Evolutionary conservation across 1,284 basidiomycete genomes (phyloP), one percentile per base, ranked within the genome.

Genomic region (Ganoderma lingzhi): DNA sequence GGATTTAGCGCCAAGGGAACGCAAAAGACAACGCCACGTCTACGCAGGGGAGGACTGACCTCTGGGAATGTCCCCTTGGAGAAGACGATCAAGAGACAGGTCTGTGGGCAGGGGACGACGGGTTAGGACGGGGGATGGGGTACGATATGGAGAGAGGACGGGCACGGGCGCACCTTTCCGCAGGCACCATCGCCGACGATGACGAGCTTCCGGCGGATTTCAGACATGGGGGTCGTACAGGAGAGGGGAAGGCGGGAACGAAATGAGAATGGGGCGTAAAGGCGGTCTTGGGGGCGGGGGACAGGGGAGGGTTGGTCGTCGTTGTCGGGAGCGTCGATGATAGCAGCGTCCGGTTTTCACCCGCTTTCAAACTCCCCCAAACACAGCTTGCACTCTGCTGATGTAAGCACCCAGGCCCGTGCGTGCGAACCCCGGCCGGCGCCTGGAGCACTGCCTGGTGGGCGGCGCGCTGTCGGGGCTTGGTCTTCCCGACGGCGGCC

Each of bases 51-150:
- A 53, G 30, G 19, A 70, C 79, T 71, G 71, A 91, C 91, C 86
- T 92, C 90, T 62, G 92, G 92, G 86, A 93, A 93, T 71, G 90
- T 90, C 70, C 90, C 90, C 84, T 92, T 91, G 78, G 86, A 86
- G 81, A 89, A 90, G 71, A 89, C 87, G 76, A 90, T 89, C 70
- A 90, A 81, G 68, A 90, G 82, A 80, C 88, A 89, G 72, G 88
- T 89, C 86, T 84, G 74, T 32, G 56, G 37, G 59, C 62, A 66
- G 45, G 60, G 48, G 39, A 66, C 58, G 58, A 63, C 41, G 42
- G 53, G 75, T 79, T 62, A 78, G 76, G 42, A 71, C 42, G 62
- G 63, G 56, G 66, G 65, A 1, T 23, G 23, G 68, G 72, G 67
- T 70, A 67, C 68, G 68, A 72, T 67, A 59, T n/a, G 53, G 62